These are phyloP conservation scores for Arachnomyces sp. DNA, from an alignment of 2,329 filamentous ascomycete species.

Conservation along the genomic window DNA sequence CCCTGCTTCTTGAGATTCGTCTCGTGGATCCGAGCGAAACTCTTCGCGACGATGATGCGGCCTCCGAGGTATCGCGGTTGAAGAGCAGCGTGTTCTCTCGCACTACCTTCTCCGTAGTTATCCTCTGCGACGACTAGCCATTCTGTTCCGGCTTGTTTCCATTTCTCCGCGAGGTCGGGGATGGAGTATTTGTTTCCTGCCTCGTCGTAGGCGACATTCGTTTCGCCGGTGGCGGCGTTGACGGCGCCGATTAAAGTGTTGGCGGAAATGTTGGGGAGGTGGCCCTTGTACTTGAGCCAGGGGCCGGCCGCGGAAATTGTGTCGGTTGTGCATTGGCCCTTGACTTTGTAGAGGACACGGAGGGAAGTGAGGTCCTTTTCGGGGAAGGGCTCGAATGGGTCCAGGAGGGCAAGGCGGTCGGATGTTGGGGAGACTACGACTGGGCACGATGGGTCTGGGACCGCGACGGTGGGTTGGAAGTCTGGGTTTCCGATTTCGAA, in stretches of 20 bases:
- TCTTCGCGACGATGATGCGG: constrained; percentile 74
- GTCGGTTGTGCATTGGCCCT: constrained; percentile 97
- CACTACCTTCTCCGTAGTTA: constrained; percentile 91
- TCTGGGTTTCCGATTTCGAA: constrained; percentile 71
- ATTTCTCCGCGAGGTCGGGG: constrained; percentile 75
- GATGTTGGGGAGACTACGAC: constrained; percentile 82
- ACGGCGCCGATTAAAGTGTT: constrained; percentile 95
- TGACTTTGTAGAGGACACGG: constrained; percentile 87
- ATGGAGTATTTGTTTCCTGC: constrained; percentile 69
- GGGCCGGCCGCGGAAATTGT: constrained; percentile 95
- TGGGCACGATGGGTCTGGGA: constrained; percentile 60
- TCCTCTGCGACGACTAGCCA: constrained; percentile 97
- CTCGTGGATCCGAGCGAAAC: constrained; percentile 87
- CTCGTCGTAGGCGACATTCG: constrained; percentile 83
- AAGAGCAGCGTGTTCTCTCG: constrained; percentile 79
- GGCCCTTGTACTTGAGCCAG: constrained; percentile 99
- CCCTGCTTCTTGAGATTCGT: constrained; percentile 97
- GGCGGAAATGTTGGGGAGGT: constrained; percentile 92
- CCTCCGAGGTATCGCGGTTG: constrained; percentile 88
- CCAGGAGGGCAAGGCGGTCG: constrained; percentile 78
- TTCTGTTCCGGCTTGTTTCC: constrained; percentile 64
- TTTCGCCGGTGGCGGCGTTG: constrained; percentile 85
- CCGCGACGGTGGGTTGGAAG: constrained; percentile 64
- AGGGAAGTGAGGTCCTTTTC: constrained; percentile 63
- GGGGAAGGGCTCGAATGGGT: constrained; percentile 84